Evolutionary conservation across 805 yeast species (phyloP), one percentile per base, ranked within the genome.

Genomic region (Lipomyces oligophaga): DNA sequence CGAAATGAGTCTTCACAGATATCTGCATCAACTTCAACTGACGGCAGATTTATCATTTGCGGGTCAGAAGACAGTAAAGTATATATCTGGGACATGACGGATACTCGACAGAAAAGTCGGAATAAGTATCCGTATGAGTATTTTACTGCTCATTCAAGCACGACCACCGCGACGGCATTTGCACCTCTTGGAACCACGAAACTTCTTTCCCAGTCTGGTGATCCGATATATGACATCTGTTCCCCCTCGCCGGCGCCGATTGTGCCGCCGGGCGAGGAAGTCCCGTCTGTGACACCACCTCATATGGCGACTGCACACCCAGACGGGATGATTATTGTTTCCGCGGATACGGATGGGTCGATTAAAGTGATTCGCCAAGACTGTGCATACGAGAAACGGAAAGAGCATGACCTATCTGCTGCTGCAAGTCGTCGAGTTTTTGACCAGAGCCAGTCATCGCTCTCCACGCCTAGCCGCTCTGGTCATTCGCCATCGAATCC

Each of bases 21-120:
- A 41, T 71, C 72, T 10, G 96, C 96, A 0, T 65, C 77, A 0
- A 60, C 76, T 2, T 77, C 81, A 20, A 85, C 78, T 41, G 80
- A 80, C 57, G 66, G 71, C 42, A 60, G 67, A 10, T 77, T 76
- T 59, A 74, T 88, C 4, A 73, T 88, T 6, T 73, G 84, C 5
- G 95, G 95, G 0, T 83, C 94, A 10, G 96, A 89, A 62, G 93
- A 89, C 66, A 86, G 85, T 57, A 80, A 88, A 80, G 77, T 85
- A 11, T 89, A 88, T 60, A 67, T 85, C 10, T 90, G 97, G 97
- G 74, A 75, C 45, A 64, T 74, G 34, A 47, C 38, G 11, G 49
- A 37, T 18, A 15, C 49, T 3, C 43, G 38, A 10, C 36, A 32
- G 4, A 63, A 55, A 19, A 40, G 46, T 19, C 47, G 58, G 38